These are phyloP conservation scores for Achlya hypogyna DNA, from an alignment of 352 stramenopile genomes.

Conservation along the genomic window DNA sequence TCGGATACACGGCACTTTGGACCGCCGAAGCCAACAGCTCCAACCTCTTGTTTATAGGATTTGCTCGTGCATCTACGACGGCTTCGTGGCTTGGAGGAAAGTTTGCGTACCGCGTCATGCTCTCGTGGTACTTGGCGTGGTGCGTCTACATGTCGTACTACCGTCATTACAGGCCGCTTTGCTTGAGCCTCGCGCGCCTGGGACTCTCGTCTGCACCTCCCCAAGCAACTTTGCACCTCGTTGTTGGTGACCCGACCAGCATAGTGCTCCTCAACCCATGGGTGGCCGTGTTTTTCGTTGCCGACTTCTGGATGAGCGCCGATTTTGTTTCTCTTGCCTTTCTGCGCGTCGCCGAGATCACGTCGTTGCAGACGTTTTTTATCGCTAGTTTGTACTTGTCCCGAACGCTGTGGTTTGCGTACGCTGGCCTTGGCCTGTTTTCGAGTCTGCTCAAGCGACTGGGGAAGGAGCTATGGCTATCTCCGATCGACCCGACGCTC, in stretches of 20 bases:
- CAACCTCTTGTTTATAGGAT: too few relatives aligned
- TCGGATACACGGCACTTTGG: too few relatives aligned
- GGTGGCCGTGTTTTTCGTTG: not conserved
- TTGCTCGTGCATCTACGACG: too few relatives aligned
- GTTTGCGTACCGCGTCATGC: too few relatives aligned
- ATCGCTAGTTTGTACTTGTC: not conserved
- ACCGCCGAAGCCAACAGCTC: too few relatives aligned
- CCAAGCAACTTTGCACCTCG: not conserved
- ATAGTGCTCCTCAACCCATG: not conserved
- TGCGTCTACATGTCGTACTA: too few relatives aligned
- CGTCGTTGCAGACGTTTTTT: not conserved
- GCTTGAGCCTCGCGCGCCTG: too few relatives aligned
- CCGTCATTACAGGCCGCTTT: too few relatives aligned
- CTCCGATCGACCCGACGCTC: not conserved
- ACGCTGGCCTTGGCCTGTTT: not conserved
- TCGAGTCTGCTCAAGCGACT: not conserved
- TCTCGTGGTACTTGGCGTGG: too few relatives aligned
- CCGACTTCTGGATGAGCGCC: conserved; percentile 7
- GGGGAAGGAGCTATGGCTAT: not conserved
- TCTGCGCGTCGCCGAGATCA: not conserved
- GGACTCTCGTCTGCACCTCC: too few relatives aligned
- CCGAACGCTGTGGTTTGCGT: conserved; percentile 11
- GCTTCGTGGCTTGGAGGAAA: too few relatives aligned
- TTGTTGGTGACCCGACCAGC: conserved; percentile 7
- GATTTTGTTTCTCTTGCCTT: not conserved